These are phyloP conservation scores for Lojkania enalia DNA, from an alignment of 2,329 filamentous ascomycete species.

Conservation along the genomic window DNA sequence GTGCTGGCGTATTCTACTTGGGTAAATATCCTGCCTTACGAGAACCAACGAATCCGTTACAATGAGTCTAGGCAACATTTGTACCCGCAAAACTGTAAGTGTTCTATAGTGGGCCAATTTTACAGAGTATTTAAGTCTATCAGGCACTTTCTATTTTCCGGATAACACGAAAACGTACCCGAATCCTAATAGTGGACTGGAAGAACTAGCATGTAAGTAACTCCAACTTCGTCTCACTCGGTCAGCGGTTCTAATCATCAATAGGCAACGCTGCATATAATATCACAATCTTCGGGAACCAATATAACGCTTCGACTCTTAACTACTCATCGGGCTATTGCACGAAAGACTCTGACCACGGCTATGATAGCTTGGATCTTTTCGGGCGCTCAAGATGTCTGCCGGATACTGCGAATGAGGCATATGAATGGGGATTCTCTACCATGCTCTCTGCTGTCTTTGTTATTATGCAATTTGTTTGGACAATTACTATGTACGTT, in stretches of 20 bases:
- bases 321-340: slow-evolving; percentile 21
- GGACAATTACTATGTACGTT: slow-evolving; percentile 39
- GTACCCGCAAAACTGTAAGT: too few relatives aligned
- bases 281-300: too few relatives aligned
- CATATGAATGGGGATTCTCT: slow-evolving; percentile 45
- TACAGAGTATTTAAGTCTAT: too few relatives aligned
- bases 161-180: slow-evolving; percentile 1
- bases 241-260: too few relatives aligned
- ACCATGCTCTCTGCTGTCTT: slow-evolving; percentile 38
- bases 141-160: slow-evolving; percentile 15
- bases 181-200: not conserved
- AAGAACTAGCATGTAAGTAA: too few relatives aligned
- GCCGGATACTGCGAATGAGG: slow-evolving; percentile 27
- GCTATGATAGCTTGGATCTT: slow-evolving; percentile 16
- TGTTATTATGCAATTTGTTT: slow-evolving; percentile 35
- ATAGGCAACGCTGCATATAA: too few relatives aligned
- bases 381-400: slow-evolving; percentile 27
- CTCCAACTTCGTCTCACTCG: too few relatives aligned
- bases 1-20: slow-evolving; percentile 7
- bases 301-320: slow-evolving; percentile 3
- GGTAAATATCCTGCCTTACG: too few relatives aligned
- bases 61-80: too few relatives aligned
- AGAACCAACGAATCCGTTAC: too few relatives aligned
- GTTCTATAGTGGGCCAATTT: too few relatives aligned
- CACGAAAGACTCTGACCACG: slow-evolving; percentile 15